Conservation (phyloP, 2,329 filamentous ascomycete species). For the Alternaria tenuissima region DNA sequence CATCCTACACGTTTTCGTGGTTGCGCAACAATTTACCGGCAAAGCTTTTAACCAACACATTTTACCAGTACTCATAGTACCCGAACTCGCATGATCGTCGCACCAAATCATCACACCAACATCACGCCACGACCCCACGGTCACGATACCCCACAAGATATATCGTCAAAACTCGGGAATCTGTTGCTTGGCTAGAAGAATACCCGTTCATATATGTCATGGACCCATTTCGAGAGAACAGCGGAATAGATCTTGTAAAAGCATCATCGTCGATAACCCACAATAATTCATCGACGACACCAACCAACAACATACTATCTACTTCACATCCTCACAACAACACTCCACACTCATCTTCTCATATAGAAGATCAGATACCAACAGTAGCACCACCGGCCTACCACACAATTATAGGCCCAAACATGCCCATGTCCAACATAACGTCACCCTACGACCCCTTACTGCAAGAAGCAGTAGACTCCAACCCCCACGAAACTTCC, state of each 20-base stretch:
- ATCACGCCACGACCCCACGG: constrained; percentile 43
- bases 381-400: constrained; percentile 42
- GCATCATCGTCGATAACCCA: constrained; percentile 20
- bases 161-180: neutral
- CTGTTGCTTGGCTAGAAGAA: neutral
- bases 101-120: constrained; percentile 37
- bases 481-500: neutral
- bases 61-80: constrained; percentile 9
- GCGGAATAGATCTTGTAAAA: constrained; percentile 33
- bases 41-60: constrained; percentile 27
- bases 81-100: constrained; percentile 32
- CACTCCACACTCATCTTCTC: constrained; percentile 2
- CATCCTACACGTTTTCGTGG: constrained; percentile 13
- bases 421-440: constrained; percentile 28
- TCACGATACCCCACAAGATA: constrained; percentile 27
- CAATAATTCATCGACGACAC: constrained; percentile 1
- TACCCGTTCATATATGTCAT: constrained; percentile 20
- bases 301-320: constrained; percentile 2
- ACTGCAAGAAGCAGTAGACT: constrained; percentile 23
- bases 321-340: neutral
- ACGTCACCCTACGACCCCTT: constrained; percentile 29
- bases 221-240: constrained; percentile 30
- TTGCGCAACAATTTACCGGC: constrained; percentile 27
- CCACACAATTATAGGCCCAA: constrained; percentile 38
- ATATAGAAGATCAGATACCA: neutral